phyloP scores from a whole-genome alignment of 257 asterid species.

The Penstemon newberryi region DNA sequence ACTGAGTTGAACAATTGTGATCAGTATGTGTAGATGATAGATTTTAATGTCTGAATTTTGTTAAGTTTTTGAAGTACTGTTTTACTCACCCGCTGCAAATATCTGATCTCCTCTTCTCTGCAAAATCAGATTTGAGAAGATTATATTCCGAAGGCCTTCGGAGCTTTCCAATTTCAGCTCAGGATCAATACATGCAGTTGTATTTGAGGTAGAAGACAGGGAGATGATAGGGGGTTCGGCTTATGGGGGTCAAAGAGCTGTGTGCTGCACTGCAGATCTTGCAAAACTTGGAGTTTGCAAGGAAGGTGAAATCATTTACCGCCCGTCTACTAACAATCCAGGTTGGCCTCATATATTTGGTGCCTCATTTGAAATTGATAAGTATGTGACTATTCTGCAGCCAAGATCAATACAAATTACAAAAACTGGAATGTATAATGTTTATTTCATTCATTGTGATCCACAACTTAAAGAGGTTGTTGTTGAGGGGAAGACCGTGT shows the following conservation, averaged over 20 bases:
- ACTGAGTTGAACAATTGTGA: neutral
- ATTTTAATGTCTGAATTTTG: neutral
- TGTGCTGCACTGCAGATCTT: constrained; percentile 88
- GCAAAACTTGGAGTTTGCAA: constrained; percentile 93
- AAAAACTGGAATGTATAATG: constrained; percentile 90
- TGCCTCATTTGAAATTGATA: constrained; percentile 60
- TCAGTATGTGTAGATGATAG: neutral
- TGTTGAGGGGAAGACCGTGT: constrained; percentile 80
- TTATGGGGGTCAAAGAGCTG: constrained; percentile 95
- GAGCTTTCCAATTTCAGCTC: constrained; percentile 78
- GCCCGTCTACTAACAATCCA: constrained; percentile 69
- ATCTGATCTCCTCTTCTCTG: constrained; percentile 33
- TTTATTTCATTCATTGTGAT: constrained; percentile 91
- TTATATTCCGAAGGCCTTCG: constrained; percentile 67
- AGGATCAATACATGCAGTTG: constrained; percentile 60
- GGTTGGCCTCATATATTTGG: constrained; percentile 93
- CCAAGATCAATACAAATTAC: constrained; percentile 71
- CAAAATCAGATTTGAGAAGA: constrained; percentile 70
- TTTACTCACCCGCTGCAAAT: too few relatives aligned
- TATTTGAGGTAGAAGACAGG: constrained; percentile 92
- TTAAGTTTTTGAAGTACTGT: neutral
- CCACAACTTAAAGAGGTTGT: constrained; percentile 64
- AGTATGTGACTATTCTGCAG: constrained; percentile 48
- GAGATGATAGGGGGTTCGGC: constrained; percentile 92
- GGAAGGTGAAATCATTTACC: constrained; percentile 76